Evolutionary conservation across 83 land plant genomes (phyloP).

Genomic region (Picea abies): DNA sequence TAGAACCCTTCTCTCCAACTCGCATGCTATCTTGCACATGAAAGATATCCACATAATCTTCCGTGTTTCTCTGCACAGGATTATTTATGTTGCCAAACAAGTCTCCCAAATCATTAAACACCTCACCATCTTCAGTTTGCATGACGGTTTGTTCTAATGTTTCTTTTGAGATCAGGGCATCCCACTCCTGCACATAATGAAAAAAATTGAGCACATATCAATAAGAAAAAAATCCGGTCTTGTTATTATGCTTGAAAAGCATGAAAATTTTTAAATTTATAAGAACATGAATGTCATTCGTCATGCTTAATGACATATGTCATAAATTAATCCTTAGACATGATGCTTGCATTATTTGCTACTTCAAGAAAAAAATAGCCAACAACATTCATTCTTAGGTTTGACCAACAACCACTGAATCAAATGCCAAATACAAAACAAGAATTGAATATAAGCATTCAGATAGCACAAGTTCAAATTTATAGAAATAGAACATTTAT

Average conservation of each 20-base stretch:
- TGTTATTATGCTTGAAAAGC: not conserved
- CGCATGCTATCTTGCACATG: not conserved
- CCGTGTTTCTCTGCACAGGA: not conserved
- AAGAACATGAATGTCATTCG: not conserved
- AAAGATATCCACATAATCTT: not conserved
- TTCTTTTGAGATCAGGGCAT: not conserved
- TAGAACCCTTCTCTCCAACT: not conserved
- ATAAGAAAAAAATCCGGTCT: no score
- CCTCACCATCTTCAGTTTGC: not conserved
- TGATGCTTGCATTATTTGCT: not conserved
- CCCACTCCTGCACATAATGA: not conserved
- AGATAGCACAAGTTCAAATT: not conserved
- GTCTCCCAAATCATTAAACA: conserved; percentile 7
- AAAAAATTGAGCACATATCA: not conserved
- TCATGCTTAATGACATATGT: not conserved
- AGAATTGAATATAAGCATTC: not conserved
- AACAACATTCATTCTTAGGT: not conserved
- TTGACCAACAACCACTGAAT: not conserved
- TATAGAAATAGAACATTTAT: not conserved
- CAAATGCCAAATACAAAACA: not conserved
- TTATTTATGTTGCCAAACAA: not conserved
- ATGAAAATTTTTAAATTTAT: not conserved
- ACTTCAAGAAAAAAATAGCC: not conserved
- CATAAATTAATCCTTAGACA: not conserved
- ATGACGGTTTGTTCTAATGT: not conserved